phyloP scores from a whole-genome alignment of 2,329 filamentous ascomycete genomes.

The Macroventuria anomochaeta region DNA sequence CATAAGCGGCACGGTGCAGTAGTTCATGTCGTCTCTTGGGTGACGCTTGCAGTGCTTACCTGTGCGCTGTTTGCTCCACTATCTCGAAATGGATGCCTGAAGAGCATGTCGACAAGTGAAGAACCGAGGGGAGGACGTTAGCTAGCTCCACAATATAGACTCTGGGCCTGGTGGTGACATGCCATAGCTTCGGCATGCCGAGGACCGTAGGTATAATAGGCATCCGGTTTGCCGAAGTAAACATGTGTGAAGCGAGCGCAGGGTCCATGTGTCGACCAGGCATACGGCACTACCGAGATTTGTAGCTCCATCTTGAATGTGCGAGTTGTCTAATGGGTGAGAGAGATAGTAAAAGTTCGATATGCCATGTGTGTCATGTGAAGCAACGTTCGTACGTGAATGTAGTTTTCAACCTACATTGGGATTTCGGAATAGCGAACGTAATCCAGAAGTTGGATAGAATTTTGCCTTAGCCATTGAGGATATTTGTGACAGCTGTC shows the following conservation, averaged over 20 bases:
- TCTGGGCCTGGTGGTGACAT: not conserved
- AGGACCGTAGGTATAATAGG: not conserved
- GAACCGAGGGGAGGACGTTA: not conserved
- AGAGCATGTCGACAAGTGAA: conserved; percentile 2
- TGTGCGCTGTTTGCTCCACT: conserved; percentile 6
- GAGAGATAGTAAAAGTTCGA: too few species aligned
- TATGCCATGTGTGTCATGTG: not conserved
- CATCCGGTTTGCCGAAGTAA: not conserved
- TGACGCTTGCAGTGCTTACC: not conserved
- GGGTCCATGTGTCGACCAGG: not conserved
- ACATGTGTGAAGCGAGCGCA: not conserved
- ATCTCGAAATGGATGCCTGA: conserved; percentile 1
- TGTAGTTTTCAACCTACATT: not conserved
- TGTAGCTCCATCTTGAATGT: too few species aligned
- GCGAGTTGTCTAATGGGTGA: too few species aligned
- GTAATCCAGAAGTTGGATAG: too few species aligned
- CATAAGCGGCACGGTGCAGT: conserved; percentile 4
- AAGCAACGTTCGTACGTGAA: too few species aligned
- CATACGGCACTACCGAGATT: not conserved
- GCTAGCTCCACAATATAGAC: conserved; percentile 2
- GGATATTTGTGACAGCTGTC: not conserved
- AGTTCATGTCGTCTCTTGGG: not conserved
- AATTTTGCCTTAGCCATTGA: not conserved
- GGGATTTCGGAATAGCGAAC: not conserved
- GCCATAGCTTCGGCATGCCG: conserved; percentile 6